A percentile compares a stretch with the other conserved stretches of the same genome.
Conservation (phyloP, 805 yeast species). For the Starmerella tilneyi region DNA sequence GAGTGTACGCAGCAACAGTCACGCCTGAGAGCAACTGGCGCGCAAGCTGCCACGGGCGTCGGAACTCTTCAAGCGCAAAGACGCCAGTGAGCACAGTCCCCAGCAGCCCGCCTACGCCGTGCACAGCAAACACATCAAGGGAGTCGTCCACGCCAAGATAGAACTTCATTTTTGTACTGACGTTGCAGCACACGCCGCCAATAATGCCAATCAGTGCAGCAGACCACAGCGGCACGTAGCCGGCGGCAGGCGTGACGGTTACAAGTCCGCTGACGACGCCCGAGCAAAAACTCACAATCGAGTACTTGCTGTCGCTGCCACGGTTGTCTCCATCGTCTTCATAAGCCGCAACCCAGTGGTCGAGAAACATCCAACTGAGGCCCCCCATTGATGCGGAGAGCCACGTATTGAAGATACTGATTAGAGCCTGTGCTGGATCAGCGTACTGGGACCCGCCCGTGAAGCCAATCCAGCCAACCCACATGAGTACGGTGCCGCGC, state of each 20-base stretch:
- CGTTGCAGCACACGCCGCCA: slow-evolving; percentile 69
- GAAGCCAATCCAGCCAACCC: slow-evolving; percentile 74
- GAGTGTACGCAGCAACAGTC: slow-evolving; percentile 67
- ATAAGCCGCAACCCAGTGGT: slow-evolving; percentile 26
- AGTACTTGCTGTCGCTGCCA: slow-evolving; percentile 46
- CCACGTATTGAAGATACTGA: slow-evolving; percentile 46
- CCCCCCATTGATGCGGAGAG: slow-evolving; percentile 43
- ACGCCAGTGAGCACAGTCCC: slow-evolving; percentile 67
- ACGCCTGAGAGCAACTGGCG: slow-evolving; percentile 73
- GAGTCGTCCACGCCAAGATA: slow-evolving; percentile 79
- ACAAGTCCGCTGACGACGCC: slow-evolving; percentile 93
- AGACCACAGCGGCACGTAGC: slow-evolving; percentile 79
- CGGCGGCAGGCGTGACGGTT: slow-evolving; percentile 95
- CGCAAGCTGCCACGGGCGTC: slow-evolving; percentile 56
- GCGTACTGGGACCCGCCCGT: slow-evolving; percentile 55
- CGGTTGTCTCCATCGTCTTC: neutral
- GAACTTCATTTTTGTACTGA: slow-evolving; percentile 71
- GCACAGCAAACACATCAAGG: slow-evolving; percentile 78
- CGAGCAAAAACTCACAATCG: slow-evolving; percentile 86
- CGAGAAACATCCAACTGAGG: slow-evolving; percentile 37
- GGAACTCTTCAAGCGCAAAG: slow-evolving; percentile 68
- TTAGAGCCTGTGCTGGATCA: slow-evolving; percentile 33
- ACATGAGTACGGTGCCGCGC: slow-evolving; percentile 55
- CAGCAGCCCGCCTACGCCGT: slow-evolving; percentile 38
- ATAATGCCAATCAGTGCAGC: slow-evolving; percentile 63